Evolutionary conservation across 2,329 filamentous ascomycete genomes (phyloP), one percentile per base, ranked within the genome.

Genomic region (Aaosphaeria arxii): DNA sequence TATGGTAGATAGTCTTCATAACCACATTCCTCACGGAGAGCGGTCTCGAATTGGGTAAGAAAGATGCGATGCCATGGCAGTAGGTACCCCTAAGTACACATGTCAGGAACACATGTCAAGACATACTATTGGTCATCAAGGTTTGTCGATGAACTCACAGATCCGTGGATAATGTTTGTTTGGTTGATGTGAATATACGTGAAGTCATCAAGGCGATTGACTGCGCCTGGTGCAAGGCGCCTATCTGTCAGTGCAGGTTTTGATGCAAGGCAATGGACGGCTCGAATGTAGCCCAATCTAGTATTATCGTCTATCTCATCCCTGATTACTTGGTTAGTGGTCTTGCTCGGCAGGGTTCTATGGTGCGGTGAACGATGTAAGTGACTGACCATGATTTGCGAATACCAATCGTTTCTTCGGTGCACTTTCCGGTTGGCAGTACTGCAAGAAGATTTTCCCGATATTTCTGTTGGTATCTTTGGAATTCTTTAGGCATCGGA

Each of bases 1-100:
- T 77, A 79, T 7, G 69, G 70, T 40, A 66, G 61, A 40, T 59
- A 58, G 45, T 64, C 69, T 2, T 44, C 56, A 47, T 69, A 73
- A 31, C 64, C 66, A 44, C 70, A 72, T 42, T 71, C 69, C 4
- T 64, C 47, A n/a, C 53, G 65, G 3, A 73, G 56, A 1, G 65
- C 64, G 31, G 62, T 48, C 47, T 73, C 70, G 50, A 66, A 71
- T 1, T 52, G 45, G 49, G 71, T 61, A 7, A 56, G 58, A 49
- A 64, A 68, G 50, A 69, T 64, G 24, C 69, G 57, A 52, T 72
- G 68, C 68, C 69, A 71, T 31, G 41, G 39, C 9, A 40, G 24
- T 7, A 40, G 24, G 9, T 40, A 17, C 7, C 39, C 39, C 39
- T 40, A 24, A 40, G 33, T 36, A 36, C 17, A 24, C 17, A 24